phyloP scores from a whole-genome alignment of 257 asterid species.

The Nemophila menziesii region DNA sequence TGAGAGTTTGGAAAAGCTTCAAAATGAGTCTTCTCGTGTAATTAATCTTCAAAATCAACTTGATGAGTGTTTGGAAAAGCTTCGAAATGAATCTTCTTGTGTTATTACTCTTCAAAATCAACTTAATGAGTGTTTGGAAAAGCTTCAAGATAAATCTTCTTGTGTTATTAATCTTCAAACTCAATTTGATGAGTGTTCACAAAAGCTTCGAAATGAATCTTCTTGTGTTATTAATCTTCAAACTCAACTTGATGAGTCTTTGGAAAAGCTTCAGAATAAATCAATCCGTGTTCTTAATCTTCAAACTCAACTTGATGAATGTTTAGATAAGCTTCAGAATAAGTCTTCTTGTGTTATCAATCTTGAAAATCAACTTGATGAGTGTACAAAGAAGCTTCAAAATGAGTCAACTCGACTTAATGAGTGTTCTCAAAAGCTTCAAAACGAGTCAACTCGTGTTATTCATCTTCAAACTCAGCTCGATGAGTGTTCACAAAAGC shows the following conservation, averaged over 20 bases:
- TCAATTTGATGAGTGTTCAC: no score
- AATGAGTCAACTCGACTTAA: constrained; percentile 25
- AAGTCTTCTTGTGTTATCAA: no score
- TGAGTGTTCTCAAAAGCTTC: no score
- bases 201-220: no score
- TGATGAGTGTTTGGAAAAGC: no score
- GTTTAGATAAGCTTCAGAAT: no score
- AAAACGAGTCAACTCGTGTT: no score
- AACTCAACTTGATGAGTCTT: constrained; percentile 30
- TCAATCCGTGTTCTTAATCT: constrained; percentile 27
- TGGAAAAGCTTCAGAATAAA: constrained; percentile 33
- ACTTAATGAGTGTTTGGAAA: constrained; percentile 30
- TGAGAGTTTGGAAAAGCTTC: constrained; percentile 30
- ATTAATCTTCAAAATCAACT: constrained; percentile 40
- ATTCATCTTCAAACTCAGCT: no score
- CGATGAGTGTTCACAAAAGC: constrained; percentile 27
- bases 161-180: constrained; percentile 34
- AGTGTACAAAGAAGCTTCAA: constrained; percentile 31
- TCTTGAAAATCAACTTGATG: constrained; percentile 38
- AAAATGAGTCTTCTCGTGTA: constrained; percentile 24
- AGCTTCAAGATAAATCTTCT: constrained; percentile 28
- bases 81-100: no score
- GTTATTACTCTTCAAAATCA: no score
- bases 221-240: no score
- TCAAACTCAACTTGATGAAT: constrained; percentile 46